Evolutionary conservation across 2,329 filamentous ascomycete genomes (phyloP), one percentile per base, ranked within the genome.

Genomic region (Myriosclerotinia curreyana): DNA sequence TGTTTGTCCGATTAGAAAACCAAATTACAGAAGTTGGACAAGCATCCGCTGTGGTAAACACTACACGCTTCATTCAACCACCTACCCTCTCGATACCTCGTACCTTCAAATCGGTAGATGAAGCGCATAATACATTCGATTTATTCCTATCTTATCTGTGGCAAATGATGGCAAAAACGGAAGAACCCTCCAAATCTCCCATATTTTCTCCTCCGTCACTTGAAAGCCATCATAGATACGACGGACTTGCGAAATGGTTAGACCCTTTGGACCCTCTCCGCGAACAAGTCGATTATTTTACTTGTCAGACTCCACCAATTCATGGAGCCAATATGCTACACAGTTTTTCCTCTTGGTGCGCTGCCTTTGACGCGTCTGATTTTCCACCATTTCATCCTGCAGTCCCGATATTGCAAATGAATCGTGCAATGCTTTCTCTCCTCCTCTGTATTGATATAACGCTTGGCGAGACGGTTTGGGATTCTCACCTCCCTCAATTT

Each of bases 1-100:
- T 62, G 28, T 62, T 62, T 62, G 49, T 53, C 17, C 25, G 49
- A n/a, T 46, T 62, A 22, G 49, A 54, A 22, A 62, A 46, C 20
- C 49, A 62, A 54, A 42, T 62, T 25, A 54, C 50, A 48, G 50
- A 60, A 31, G 15, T 25, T 20, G 58, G 58, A 25, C 28, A 62
- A 50, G 46, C 40, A 34, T 15, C 28, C 22, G 28, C 49, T 14
- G 25, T 36, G 38, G 42, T 44, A 25, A 55, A 53, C 38, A 44
- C 49, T 25, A 48, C 49, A 8, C 34, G 28, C 31, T 28, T 56
- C n/a, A 22, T 56, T n/a, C 42, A 62, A 38, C 42, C 7, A 20
- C 31, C 31, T 48, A n/a, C 15, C 11, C 31, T 46, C 11, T 55
- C 52, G 14, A 62, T 62, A 14, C 60, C 50, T 22, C 34, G 6